Percentiles rank a stretch among this genome's conserved stretches.
Conservation (phyloP, 345 rosid species). For the Raphanus raphanistrum region DNA sequence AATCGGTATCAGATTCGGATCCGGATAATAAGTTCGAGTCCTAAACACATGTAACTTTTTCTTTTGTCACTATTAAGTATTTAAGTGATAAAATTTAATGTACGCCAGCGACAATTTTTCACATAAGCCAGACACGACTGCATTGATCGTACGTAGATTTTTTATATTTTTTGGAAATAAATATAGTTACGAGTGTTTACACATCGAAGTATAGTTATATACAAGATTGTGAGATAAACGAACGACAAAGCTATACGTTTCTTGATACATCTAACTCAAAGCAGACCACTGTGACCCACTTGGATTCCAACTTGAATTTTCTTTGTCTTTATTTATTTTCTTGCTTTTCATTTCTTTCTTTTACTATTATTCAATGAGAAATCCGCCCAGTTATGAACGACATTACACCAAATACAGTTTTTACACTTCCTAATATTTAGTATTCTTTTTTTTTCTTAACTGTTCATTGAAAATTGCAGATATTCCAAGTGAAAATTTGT, state of each 20-base stretch:
- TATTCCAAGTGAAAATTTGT: neutral
- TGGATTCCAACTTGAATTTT: constrained; percentile 35
- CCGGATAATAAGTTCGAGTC: no score
- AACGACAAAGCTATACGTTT: constrained; percentile 34
- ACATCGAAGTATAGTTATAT: neutral
- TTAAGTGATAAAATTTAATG: neutral
- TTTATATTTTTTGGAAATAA: neutral
- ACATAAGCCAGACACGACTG: constrained; percentile 27
- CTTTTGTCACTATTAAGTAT: neutral
- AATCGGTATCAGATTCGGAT: no score
- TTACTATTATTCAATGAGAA: neutral
- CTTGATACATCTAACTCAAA: constrained; percentile 27
- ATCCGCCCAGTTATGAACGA: neutral
- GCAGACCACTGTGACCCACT: constrained; percentile 45
- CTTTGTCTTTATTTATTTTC: constrained; percentile 28
- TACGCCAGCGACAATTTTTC: constrained; percentile 31
- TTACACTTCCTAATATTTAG: neutral
- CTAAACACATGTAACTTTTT: neutral
- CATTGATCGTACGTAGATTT: constrained; percentile 17
- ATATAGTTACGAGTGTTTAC: neutral
- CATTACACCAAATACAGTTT: constrained; percentile 11
- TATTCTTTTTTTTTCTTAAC: neutral
- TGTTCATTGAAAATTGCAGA: neutral
- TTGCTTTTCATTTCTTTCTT: constrained; percentile 3
- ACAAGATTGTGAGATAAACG: constrained; percentile 6